A percentile compares a stretch with the other conserved stretches of the same genome.
These are phyloP conservation scores for Penicillium egyptiacum DNA, from an alignment of 495 filamentous ascomycete species.

Conservation along the genomic window DNA sequence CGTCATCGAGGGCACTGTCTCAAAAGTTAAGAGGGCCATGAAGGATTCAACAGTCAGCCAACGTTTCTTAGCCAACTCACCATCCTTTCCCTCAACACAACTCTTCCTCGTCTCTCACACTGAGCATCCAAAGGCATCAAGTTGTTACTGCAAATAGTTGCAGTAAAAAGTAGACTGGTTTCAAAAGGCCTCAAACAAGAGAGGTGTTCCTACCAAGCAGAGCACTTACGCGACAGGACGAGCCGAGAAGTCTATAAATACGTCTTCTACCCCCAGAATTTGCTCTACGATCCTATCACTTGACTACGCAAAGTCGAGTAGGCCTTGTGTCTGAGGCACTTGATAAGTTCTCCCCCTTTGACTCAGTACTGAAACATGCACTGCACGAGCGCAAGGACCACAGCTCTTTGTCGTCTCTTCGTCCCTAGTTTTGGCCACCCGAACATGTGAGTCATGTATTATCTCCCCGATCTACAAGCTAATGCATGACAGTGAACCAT, in stretches of 20 bases:
- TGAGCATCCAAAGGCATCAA: conserved; percentile 2
- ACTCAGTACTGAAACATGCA: background rate
- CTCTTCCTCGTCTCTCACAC: background rate
- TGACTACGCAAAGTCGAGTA: background rate
- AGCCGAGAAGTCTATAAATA: background rate
- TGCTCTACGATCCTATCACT: background rate
- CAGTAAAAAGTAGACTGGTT: conserved; percentile 2
- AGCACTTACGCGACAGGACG: background rate
- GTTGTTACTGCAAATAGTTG: background rate
- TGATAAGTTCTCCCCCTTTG: conserved; percentile 5
- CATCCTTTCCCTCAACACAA: background rate
- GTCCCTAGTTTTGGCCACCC: too few species aligned
- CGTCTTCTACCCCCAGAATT: background rate
- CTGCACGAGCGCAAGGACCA: too few species aligned
- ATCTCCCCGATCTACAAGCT: background rate
- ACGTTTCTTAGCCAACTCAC: background rate
- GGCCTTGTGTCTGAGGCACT: background rate
- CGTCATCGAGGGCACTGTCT: background rate
- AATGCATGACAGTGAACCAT: conserved; percentile 3
- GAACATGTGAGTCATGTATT: too few species aligned
- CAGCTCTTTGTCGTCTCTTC: too few species aligned
- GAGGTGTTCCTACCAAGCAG: conserved; percentile 1
- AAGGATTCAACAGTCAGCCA: background rate
- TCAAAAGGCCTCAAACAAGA: background rate
- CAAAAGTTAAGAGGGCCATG: background rate